Percentiles rank a stretch among this genome's conserved stretches.
Conservation (phyloP, 495 filamentous ascomycete genomes). For the Tuber magnatum region DNA sequence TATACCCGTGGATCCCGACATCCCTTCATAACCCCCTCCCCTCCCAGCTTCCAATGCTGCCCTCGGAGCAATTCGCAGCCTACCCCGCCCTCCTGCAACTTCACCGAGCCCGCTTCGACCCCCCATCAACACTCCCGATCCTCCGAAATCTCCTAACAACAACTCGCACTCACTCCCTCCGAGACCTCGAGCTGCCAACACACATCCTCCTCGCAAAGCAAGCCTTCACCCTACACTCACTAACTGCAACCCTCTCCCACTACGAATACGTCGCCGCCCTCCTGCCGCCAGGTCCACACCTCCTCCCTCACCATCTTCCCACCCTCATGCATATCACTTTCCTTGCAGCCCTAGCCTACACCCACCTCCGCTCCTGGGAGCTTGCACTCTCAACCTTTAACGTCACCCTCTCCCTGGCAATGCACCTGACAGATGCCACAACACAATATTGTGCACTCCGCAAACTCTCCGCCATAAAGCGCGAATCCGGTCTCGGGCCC, state of each 20-base stretch:
- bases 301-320: conserved; percentile 1
- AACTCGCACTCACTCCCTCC: not conserved
- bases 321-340: conserved; percentile 14
- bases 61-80: not conserved
- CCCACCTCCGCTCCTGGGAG: conserved; percentile 21
- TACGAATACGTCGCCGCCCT: not conserved
- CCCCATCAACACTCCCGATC: not conserved
- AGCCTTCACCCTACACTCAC: not conserved
- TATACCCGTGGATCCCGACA: conserved; percentile 16
- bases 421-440: conserved; percentile 9
- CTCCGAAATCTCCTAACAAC: not conserved
- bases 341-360: conserved; percentile 19
- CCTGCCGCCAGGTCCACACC: not conserved
- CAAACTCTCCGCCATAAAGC: conserved; percentile 22
- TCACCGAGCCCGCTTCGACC: not conserved
- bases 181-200: not conserved
- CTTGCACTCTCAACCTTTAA: conserved; percentile 16
- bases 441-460: conserved; percentile 22
- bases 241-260: conserved; percentile 4
- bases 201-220: conserved; percentile 4
- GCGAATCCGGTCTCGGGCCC: conserved; percentile 20
- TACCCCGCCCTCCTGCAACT: not conserved
- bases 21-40: not conserved
- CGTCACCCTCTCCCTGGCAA: conserved; percentile 9
- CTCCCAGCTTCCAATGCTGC: conserved; percentile 2